A percentile compares a stretch with the other conserved stretches of the same genome.
Conservation (phyloP, 768 basidiomycete species). For the Daedaleopsis sinensis region DNA sequence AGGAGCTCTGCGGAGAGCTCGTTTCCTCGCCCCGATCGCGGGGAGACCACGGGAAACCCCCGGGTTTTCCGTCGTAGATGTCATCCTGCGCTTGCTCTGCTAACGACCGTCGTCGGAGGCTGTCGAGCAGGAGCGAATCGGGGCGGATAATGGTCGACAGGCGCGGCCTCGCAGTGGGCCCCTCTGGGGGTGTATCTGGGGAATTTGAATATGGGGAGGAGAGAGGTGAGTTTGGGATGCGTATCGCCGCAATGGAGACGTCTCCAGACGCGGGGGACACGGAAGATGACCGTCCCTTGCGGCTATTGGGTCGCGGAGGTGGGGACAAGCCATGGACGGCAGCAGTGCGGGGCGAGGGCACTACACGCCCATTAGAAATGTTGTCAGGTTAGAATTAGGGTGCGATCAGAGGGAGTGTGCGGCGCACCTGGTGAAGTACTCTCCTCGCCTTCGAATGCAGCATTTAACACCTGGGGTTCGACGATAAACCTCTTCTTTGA, state of each 20-base stretch:
- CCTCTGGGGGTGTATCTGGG: constrained; percentile 22
- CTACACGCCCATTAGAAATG: not conserved
- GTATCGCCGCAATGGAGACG: constrained; percentile 8
- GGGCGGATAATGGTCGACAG: constrained; percentile 24
- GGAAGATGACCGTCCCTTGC: constrained; percentile 12
- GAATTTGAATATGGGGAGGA: constrained; percentile 10
- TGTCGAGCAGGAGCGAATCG: constrained; percentile 9
- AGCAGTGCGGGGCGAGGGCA: not conserved
- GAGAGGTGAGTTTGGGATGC: constrained; percentile 11
- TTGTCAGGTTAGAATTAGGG: not conserved
- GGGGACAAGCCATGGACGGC: constrained; percentile 23
- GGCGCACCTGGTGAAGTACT: constrained; percentile 9
- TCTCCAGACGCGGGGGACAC: constrained; percentile 18
- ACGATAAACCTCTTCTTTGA: constrained; percentile 17
- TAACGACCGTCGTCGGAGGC: constrained; percentile 4
- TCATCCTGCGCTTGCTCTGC: constrained; percentile 4
- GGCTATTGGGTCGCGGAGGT: constrained; percentile 28
- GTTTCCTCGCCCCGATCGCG: not conserved
- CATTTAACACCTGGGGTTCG: constrained; percentile 23
- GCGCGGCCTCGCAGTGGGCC: constrained; percentile 41
- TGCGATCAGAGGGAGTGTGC: not conserved
- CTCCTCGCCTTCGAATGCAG: constrained; percentile 12
- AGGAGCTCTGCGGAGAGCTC: not conserved
- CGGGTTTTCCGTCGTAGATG: not conserved
- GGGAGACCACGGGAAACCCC: constrained; percentile 5